Conservation (phyloP, 179 eudicot species). For the Silene vulgaris region DNA sequence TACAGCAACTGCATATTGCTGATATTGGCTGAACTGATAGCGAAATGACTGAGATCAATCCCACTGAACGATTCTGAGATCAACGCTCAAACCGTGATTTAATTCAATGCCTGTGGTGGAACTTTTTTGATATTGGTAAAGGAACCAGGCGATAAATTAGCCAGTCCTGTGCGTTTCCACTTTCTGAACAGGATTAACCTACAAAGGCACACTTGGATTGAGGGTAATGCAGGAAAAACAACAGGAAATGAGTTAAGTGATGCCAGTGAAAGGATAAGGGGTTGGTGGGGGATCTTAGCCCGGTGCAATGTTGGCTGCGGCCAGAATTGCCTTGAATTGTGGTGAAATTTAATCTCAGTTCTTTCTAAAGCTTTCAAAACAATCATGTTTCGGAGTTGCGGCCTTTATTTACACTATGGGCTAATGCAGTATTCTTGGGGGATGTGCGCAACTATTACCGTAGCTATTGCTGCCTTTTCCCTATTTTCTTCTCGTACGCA, state of each 20-base stretch:
- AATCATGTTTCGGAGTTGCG: too few relatives aligned
- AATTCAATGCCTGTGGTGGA: not conserved
- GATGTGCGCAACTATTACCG: not conserved
- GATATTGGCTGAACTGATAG: not conserved
- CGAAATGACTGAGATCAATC: not conserved
- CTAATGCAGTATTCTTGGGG: not conserved
- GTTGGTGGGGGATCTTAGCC: not conserved
- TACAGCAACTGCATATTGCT: not conserved
- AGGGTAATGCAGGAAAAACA: not conserved
- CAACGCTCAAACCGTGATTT: not conserved
- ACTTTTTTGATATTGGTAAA: not conserved
- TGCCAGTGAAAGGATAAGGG: not conserved
- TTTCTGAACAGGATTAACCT: not conserved
- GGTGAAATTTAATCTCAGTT: not conserved
- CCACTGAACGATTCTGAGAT: not conserved
- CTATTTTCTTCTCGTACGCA: not conserved
- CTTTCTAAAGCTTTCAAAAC: too few relatives aligned
- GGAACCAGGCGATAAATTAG: not conserved
- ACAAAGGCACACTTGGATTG: not conserved
- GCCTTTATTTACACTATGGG: not conserved
- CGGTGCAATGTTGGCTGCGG: not conserved
- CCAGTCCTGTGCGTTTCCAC: not conserved
- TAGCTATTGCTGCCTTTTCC: not conserved
- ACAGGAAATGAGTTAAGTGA: not conserved
- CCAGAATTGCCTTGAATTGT: not conserved